Evolutionary conservation across 2,329 filamentous ascomycete genomes (phyloP).

Genomic region (Dendryphion nanum): DNA sequence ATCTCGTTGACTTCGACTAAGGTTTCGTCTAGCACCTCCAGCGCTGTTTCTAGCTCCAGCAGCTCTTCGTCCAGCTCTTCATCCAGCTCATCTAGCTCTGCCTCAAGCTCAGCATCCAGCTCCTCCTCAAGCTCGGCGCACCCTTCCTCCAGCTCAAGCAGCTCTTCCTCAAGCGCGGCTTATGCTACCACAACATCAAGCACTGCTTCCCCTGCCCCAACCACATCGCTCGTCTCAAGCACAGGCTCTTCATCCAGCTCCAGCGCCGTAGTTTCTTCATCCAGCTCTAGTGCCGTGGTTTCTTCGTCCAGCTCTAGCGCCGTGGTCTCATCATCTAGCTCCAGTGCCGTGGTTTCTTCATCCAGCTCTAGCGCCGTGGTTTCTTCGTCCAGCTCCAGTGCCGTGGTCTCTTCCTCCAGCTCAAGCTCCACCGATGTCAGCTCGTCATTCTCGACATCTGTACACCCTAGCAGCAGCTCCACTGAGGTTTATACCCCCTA

Average conservation of each 20-base stretch:
- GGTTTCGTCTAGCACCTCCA: neutral
- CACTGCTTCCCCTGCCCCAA: too few relatives aligned
- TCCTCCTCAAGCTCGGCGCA: neutral
- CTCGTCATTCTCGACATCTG: neutral
- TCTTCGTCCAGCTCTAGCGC: neutral
- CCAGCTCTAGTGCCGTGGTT: neutral
- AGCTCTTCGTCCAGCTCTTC: neutral
- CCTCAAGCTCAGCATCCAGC: neutral
- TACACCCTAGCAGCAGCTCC: neutral
- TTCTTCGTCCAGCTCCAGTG: neutral
- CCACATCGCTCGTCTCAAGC: neutral
- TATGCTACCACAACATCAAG: neutral
- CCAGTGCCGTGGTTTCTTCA: neutral
- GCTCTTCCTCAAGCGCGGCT: neutral
- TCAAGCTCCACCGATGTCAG: neutral
- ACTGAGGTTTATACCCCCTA: neutral
- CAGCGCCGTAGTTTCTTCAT: too few relatives aligned
- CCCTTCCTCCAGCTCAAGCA: neutral
- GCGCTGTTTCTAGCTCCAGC: neutral
- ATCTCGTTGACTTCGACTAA: constrained; percentile 1
- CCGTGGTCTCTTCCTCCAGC: neutral
- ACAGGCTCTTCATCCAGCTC: neutral
- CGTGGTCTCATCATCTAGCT: neutral
- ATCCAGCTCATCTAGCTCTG: neutral
- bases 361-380: neutral